phyloP scores from a whole-genome alignment of 2,329 filamentous ascomycete species.

The Cladophialophora exuberans region DNA sequence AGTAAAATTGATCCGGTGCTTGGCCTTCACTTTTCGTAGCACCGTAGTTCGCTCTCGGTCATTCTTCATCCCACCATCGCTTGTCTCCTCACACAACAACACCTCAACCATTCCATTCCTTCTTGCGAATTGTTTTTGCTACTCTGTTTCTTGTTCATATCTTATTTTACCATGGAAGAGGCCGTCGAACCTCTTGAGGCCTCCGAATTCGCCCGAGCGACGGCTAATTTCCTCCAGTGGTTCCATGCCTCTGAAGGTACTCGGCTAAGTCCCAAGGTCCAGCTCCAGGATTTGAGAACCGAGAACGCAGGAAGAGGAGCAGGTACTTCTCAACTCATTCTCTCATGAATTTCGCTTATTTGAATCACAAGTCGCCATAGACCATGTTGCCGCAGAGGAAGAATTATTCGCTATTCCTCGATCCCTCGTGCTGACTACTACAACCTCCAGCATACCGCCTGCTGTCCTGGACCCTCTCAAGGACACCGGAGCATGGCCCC shows the following conservation, averaged over 20 bases:
- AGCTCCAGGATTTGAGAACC: conserved; percentile 60
- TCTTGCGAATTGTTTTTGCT: background rate
- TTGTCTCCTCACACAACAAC: conserved; percentile 1
- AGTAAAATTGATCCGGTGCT: background rate
- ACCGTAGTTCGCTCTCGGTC: background rate
- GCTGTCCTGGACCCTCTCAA: conserved; percentile 60
- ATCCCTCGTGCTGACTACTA: conserved; percentile 68
- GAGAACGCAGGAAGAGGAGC: conserved; percentile 64
- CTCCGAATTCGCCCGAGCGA: conserved; percentile 50
- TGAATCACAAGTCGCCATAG: conserved; percentile 57
- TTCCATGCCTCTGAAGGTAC: conserved; percentile 55
- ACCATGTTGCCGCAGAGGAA: conserved; percentile 73
- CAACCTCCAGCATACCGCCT: conserved; percentile 70
- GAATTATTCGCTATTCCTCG: conserved; percentile 81
- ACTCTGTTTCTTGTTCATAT: background rate
- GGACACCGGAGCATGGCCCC: conserved; percentile 54
- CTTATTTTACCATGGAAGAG: conserved; percentile 4
- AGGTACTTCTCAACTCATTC: conserved; percentile 49
- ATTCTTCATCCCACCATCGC: conserved; percentile 14
- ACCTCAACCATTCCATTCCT: background rate
- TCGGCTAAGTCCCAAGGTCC: conserved; percentile 60
- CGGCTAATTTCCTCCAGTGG: conserved; percentile 61
- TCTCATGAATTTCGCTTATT: conserved; percentile 12
- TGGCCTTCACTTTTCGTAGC: background rate
- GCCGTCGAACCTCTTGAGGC: background rate